Evolutionary conservation across 2,329 filamentous ascomycete species (phyloP).

Genomic region (Fusarium chlamydosporum): DNA sequence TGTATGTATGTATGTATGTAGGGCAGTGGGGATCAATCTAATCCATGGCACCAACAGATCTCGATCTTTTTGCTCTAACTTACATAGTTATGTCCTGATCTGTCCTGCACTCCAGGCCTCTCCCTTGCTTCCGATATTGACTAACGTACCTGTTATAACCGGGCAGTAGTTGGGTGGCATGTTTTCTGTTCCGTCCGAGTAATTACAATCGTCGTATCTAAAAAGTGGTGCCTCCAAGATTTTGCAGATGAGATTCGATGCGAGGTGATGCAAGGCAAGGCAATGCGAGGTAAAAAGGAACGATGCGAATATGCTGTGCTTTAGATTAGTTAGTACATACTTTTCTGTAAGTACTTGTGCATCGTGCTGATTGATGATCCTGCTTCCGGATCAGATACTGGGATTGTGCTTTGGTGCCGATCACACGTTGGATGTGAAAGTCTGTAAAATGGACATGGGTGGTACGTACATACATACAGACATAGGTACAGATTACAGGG

Average conservation of each 20-base stretch:
- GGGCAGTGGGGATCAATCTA: slow-evolving; percentile 24
- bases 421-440: slow-evolving; percentile 12
- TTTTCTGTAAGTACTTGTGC: not conserved
- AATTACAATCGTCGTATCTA: slow-evolving; percentile 4
- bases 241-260: slow-evolving; percentile 4
- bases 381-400: slow-evolving; percentile 38
- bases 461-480: not conserved
- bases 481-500: too few species aligned
- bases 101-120: slow-evolving; percentile 2
- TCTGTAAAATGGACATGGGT: slow-evolving; percentile 6
- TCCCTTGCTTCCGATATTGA: slow-evolving; percentile 5
- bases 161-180: slow-evolving; percentile 1
- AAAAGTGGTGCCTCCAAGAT: slow-evolving; percentile 24
- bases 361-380: slow-evolving; percentile 1
- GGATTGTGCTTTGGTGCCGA: slow-evolving; percentile 37
- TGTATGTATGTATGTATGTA: too few species aligned
- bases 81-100: slow-evolving; percentile 12
- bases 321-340: not conserved
- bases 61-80: slow-evolving; percentile 36
- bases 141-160: not conserved
- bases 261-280: not conserved
- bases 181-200: slow-evolving; percentile 19
- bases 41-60: slow-evolving; percentile 26
- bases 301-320: slow-evolving; percentile 31
- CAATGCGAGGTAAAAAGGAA: slow-evolving; percentile 5